A percentile compares a stretch with the other conserved stretches of the same genome.
Conservation (phyloP, 768 basidiomycete genomes). For the Tricholomella constricta region DNA sequence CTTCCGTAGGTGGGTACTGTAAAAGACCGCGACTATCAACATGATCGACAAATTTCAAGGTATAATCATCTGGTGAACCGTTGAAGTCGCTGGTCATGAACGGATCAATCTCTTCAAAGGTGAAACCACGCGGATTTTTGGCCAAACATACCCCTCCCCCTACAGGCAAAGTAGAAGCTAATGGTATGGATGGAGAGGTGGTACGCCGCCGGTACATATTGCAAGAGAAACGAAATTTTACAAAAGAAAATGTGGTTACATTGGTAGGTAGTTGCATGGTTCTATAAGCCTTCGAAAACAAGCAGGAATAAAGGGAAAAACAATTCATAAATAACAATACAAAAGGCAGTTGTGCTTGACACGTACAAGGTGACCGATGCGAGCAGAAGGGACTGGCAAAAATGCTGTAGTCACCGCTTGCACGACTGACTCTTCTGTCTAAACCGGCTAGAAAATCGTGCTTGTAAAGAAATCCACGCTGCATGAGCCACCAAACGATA, state of each 20-base stretch:
- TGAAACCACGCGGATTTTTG: neutral
- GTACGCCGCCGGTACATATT: too few species aligned
- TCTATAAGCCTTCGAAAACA: too few species aligned
- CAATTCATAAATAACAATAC: too few species aligned
- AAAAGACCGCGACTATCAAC: neutral
- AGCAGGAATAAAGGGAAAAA: too few species aligned
- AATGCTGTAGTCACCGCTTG: too few species aligned
- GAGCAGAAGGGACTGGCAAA: too few species aligned
- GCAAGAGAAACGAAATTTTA: too few species aligned
- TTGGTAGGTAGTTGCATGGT: too few species aligned
- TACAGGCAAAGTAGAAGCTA: neutral
- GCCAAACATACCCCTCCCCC: neutral
- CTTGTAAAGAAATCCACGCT: neutral
- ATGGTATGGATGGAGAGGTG: neutral
- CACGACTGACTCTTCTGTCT: too few species aligned
- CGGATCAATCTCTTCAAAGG: neutral
- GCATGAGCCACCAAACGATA: neutral
- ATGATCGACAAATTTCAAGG: neutral
- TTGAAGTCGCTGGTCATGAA: neutral
- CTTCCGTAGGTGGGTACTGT: neutral
- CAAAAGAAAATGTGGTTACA: too few species aligned
- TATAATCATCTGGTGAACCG: neutral
- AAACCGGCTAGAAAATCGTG: neutral
- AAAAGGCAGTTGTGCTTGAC: too few species aligned
- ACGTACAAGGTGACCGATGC: too few species aligned